Percentiles rank a stretch among this genome's conserved stretches.
phyloP scores from a whole-genome alignment of 331 rosid species.

The Malus hybrid region DNA sequence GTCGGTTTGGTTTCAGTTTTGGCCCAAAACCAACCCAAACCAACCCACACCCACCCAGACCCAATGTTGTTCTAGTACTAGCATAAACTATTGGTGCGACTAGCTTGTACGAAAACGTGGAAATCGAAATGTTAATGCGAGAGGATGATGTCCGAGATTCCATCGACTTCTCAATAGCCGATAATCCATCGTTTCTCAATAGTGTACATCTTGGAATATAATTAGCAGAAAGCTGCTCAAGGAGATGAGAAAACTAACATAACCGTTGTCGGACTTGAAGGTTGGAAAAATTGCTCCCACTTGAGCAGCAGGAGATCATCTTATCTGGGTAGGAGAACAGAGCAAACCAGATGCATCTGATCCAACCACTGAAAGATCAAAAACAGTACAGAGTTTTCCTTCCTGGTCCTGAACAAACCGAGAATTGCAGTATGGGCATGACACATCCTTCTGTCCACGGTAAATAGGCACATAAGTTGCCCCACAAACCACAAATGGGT shows the following conservation, averaged over 20 bases:
- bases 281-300: not conserved
- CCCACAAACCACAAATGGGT: constrained; percentile 88
- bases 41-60: too few species aligned
- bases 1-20: too few species aligned
- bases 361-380: constrained; percentile 70
- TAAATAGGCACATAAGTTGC: constrained; percentile 87
- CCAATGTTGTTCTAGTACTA: not conserved
- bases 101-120: not conserved
- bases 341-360: constrained; percentile 84
- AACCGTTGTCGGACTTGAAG: not conserved
- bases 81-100: not conserved
- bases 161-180: not conserved
- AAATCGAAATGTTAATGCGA: not conserved
- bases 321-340: constrained; percentile 76
- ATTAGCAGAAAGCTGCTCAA: not conserved
- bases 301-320: constrained; percentile 33
- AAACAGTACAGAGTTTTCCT: constrained; percentile 13
- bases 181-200: not conserved
- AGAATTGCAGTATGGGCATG: constrained; percentile 81
- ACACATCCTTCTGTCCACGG: constrained; percentile 84
- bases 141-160: not conserved
- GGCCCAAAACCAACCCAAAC: too few species aligned
- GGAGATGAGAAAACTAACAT: not conserved
- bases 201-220: not conserved
- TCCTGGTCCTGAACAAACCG: constrained; percentile 80